Evolutionary conservation across 371 early-diverging fungal species (phyloP), one percentile per base, ranked within the genome.

Genomic region (Batkoa obscura): DNA sequence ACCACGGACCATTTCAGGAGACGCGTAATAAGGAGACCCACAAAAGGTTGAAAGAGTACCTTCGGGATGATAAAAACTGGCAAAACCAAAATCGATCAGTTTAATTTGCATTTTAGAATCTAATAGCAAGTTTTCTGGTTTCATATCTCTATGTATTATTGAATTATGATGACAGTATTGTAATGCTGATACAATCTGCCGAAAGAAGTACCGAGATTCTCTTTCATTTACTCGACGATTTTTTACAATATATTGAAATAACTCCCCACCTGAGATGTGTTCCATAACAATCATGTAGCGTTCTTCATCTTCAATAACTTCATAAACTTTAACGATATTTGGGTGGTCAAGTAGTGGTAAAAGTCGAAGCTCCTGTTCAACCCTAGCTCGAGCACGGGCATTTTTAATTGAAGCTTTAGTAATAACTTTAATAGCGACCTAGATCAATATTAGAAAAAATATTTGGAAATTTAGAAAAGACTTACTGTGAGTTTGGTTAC

Each of bases 21-120:
- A 91, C 15, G 94, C 96, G 81, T 93, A 98, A 64, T 95, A 93
- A 9, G 91, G 71, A 17, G 90, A 88, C n/a, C 98, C 96, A 63
- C 94, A 96, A 62, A 89, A 94, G 0, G 96, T 96, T 9, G 79
- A 80, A 38, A 94, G 70, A 43, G 76, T 77, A 4, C 72, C 73
- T 43, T 81, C 76, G 39, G 82, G 80, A 31, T 85, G 87, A 66
- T 84, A 94, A 31, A 92, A 70, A 64, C 93, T 94, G 13, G 90
- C 83, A 38, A 98, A 74, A 2, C 98, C 98, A 79, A 98, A 98
- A 63, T 98, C 98, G 52, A 91, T 86, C 39, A 91, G 31, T 10
- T 47, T 5, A 8, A 55, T 42, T 17, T 55, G 56, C 56, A 55
- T 55, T 35, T 55, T 43, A 13, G 33, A 23, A 46, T 55, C 56